phyloP scores from a whole-genome alignment of 2,329 filamentous ascomycete genomes.

The Neurospora sp. region DNA sequence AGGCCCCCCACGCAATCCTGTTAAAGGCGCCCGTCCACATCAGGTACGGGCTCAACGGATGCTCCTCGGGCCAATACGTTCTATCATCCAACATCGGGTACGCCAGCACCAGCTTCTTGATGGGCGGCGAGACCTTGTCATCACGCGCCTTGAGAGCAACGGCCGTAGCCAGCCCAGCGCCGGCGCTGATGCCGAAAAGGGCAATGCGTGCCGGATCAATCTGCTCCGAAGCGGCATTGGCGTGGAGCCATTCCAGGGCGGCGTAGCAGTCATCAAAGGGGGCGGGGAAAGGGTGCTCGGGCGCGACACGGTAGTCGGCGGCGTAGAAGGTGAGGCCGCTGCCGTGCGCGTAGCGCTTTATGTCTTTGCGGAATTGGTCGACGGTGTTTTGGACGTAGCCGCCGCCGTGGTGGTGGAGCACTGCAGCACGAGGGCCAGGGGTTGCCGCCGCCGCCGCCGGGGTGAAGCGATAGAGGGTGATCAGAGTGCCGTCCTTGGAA shows the following conservation, averaged over 20 bases:
- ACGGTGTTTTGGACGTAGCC: constrained; percentile 18
- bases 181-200: constrained; percentile 19
- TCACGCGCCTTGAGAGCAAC: constrained; percentile 32
- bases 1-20: constrained; percentile 18
- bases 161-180: constrained; percentile 18
- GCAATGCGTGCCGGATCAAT: constrained; percentile 19
- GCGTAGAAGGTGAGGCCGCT: constrained; percentile 19
- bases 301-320: constrained; percentile 39
- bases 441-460: neutral
- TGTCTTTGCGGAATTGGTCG: constrained; percentile 5
- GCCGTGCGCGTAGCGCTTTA: constrained; percentile 10
- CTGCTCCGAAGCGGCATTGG: constrained; percentile 11
- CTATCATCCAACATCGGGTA: constrained; percentile 30
- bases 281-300: constrained; percentile 35
- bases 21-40: constrained; percentile 17
- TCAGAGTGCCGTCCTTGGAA: constrained; percentile 2
- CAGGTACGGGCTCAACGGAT: constrained; percentile 8
- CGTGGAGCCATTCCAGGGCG: constrained; percentile 25
- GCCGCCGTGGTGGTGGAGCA: constrained; percentile 19
- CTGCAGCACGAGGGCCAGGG: constrained; percentile 3
- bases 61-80: constrained; percentile 11
- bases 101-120: constrained; percentile 25
- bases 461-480: constrained; percentile 9
- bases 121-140: constrained; percentile 17
- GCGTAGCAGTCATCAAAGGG: constrained; percentile 30